phyloP scores from a whole-genome alignment of 2,329 filamentous ascomycete genomes.

The Pseudopyricularia javanii region DNA sequence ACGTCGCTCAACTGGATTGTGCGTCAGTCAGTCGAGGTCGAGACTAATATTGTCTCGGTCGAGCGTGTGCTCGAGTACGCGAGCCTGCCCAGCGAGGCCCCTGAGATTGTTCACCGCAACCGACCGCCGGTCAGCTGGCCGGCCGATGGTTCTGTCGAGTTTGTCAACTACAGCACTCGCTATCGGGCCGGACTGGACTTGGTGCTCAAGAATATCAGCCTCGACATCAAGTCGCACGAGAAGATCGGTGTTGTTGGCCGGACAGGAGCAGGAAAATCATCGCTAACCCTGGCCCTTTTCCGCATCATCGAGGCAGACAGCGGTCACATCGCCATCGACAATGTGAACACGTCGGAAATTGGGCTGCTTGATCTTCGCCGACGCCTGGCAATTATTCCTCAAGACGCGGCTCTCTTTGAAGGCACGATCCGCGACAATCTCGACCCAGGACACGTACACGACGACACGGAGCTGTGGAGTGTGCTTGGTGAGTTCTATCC shows the following conservation, averaged over 20 bases:
- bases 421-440: conserved; percentile 74
- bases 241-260: conserved; percentile 97
- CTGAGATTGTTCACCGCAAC: conserved; percentile 81
- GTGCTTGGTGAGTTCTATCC: conserved; percentile 58
- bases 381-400: conserved; percentile 89
- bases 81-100: conserved; percentile 79
- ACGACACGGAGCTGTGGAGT: conserved; percentile 95
- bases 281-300: conserved; percentile 84
- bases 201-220: conserved; percentile 82
- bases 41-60: conserved; percentile 99
- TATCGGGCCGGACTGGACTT: conserved; percentile 85
- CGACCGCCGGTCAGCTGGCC: conserved; percentile 88
- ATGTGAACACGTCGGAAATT: conserved; percentile 78
- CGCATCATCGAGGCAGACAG: conserved; percentile 81
- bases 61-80: conserved; percentile 97
- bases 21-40: conserved; percentile 96
- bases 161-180: conserved; percentile 87
- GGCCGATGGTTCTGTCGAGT: conserved; percentile 72
- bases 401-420: conserved; percentile 85
- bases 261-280: conserved; percentile 93
- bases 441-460: conserved; percentile 86
- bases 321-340: conserved; percentile 81
- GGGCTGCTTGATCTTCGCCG: conserved; percentile 80
- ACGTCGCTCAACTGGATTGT: conserved; percentile 99
- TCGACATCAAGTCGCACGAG: conserved; percentile 90